phyloP scores from a whole-genome alignment of 1,284 basidiomycete species.

The Phenoliferia sp. region DNA sequence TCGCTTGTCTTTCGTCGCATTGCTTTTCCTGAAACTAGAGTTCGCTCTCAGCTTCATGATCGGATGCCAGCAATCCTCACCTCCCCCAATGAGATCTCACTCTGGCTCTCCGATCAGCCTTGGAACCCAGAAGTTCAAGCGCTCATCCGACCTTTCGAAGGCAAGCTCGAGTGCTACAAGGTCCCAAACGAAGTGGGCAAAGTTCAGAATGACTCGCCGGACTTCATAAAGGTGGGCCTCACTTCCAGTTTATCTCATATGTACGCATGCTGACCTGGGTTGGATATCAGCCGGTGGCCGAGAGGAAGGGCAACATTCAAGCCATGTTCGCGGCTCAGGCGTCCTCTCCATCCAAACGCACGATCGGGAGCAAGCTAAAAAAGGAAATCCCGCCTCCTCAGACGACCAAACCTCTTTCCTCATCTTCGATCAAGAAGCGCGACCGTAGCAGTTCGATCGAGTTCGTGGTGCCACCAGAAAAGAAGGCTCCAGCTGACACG shows the following conservation, averaged over 20 bases:
- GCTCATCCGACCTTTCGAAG: constrained; percentile 63
- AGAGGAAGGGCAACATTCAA: constrained; percentile 79
- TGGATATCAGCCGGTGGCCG: constrained; percentile 57
- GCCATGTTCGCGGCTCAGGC: constrained; percentile 74
- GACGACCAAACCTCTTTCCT: background rate
- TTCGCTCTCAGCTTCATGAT: constrained; percentile 59
- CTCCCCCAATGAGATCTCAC: constrained; percentile 54
- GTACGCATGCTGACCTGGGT: background rate
- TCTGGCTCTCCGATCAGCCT: constrained; percentile 65
- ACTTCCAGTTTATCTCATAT: background rate
- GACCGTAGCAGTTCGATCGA: background rate
- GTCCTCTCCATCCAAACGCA: background rate
- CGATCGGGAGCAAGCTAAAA: background rate
- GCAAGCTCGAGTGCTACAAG: constrained; percentile 66
- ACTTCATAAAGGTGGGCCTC: constrained; percentile 55
- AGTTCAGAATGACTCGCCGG: constrained; percentile 73
- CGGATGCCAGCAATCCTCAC: constrained; percentile 85
- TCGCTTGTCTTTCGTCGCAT: background rate
- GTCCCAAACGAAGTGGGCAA: constrained; percentile 64
- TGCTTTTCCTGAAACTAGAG: background rate
- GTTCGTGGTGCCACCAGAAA: background rate
- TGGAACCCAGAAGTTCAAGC: constrained; percentile 59
- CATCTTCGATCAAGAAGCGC: background rate
- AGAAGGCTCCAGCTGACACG: background rate
- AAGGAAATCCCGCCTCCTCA: background rate